Base-by-base conservation (phyloP, 495 filamentous ascomycete genomes). In the Usnea hakonensis region DNA sequence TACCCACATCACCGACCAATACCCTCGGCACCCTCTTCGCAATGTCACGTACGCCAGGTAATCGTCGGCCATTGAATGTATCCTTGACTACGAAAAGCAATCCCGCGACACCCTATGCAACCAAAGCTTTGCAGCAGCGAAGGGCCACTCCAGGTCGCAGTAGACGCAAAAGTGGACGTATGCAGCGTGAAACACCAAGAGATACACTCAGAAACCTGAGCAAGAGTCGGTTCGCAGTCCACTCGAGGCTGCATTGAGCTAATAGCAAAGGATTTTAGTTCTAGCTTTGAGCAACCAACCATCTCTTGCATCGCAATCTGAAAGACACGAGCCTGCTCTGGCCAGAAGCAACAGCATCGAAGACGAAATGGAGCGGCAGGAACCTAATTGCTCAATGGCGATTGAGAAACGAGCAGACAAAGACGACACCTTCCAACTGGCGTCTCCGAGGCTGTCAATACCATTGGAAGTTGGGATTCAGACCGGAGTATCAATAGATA, bases 151-250 rank as follows among this genome's bases (percentile, higher is more conserved):
- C 90, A 32, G 86, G 81, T 30, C 78, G 82, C n/a, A 78, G 82
- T 57, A 81, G 87, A 5, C 77, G 89, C 57, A 80, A 80, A 60
- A 91, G 87, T 65, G 77, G 83, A 26, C 79, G 84, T 44, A 76
- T 86, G 63, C 84, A 87, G 68, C 81, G 89, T 50, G 89, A 91
- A 71, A 90, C 90, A 8, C 88, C 88, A 8, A 84, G 88, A 58
- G 85, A 91, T 69, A 76, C 85, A 26, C 70, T 93, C 35, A 79
- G 84, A 33, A 82, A 84, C 58, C 76, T 94, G 13, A 86, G 87
- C 57, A 82, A 77, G 73, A 77, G 82, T 73, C 76, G 32, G 70
- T 64, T 26, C 36, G 19, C 3, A 16, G 36, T 36, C 61, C 19
- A 43, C 36, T 30, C 32, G 19, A 41, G 3, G 2, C 21, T 16